Conservation (phyloP, 192 early-diverging fungal species). For the Backusella parvicylindrica region DNA sequence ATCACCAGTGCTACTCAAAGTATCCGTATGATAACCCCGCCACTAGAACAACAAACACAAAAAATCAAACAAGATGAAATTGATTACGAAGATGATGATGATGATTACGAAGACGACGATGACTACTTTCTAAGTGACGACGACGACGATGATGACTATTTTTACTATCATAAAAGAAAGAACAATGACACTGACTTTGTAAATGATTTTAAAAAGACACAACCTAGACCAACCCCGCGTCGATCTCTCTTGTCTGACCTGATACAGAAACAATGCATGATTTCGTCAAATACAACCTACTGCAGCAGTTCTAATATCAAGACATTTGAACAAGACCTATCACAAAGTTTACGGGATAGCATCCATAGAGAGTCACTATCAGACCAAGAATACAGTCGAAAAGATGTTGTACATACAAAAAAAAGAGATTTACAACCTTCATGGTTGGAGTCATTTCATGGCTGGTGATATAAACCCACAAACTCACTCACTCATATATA, state of each 20-base stretch:
- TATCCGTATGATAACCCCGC: background rate
- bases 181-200: background rate
- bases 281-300: background rate
- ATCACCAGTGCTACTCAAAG: constrained; percentile 2
- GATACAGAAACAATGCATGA: constrained; percentile 8
- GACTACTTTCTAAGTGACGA: background rate
- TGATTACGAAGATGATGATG: background rate
- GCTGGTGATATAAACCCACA: background rate
- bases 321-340: background rate
- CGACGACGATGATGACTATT: background rate
- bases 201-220: constrained; percentile 10
- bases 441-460: constrained; percentile 5
- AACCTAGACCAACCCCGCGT: constrained; percentile 4
- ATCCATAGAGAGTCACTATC: background rate
- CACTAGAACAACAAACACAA: background rate
- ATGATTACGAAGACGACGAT: background rate
- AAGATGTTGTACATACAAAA: background rate
- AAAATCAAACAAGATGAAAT: background rate
- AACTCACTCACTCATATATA: background rate
- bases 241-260: constrained; percentile 10
- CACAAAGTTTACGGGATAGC: background rate
- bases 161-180: background rate
- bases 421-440: background rate
- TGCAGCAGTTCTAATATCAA: background rate
- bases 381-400: background rate